Conservation (phyloP, 2,329 filamentous ascomycete species). For the Colletotrichum cordylinicola region DNA sequence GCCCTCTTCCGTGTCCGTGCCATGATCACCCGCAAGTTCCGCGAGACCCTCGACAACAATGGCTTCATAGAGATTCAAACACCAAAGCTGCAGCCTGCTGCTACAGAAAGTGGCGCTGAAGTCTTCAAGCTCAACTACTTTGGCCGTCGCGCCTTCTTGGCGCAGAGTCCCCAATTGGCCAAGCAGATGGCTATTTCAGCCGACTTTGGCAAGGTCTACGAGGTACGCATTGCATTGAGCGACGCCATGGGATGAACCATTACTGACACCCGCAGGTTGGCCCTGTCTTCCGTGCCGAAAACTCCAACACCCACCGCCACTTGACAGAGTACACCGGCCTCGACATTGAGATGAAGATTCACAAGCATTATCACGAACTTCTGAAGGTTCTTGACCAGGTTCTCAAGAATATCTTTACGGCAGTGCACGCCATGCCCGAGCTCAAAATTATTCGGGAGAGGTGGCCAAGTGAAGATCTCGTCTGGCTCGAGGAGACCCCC, state of each 20-base stretch:
- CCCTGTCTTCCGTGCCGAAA: conserved; percentile 90
- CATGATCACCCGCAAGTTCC: conserved; percentile 80
- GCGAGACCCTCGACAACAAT: conserved; percentile 73
- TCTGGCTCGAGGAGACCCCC: conserved; percentile 86
- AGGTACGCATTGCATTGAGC: conserved; percentile 46
- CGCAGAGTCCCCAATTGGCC: conserved; percentile 88
- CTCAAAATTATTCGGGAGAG: conserved; percentile 81
- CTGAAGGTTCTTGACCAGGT: conserved; percentile 78
- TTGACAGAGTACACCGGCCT: conserved; percentile 94
- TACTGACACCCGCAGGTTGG: conserved; percentile 56
- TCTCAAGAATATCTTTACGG: conserved; percentile 73
- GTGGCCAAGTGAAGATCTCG: conserved; percentile 85
- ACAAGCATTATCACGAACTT: conserved; percentile 88
- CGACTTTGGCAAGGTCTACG: conserved; percentile 88
- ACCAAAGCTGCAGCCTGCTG: conserved; percentile 87
- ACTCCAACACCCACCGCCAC: conserved; percentile 94
- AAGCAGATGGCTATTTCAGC: conserved; percentile 94
- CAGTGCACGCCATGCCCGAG: conserved; percentile 61
- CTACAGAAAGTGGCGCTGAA: conserved; percentile 88
- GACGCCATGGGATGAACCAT: not conserved
- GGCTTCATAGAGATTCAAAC: conserved; percentile 94
- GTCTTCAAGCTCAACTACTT: conserved; percentile 96
- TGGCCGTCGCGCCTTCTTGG: conserved; percentile 83
- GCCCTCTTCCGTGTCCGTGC: conserved; percentile 88
- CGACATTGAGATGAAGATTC: conserved; percentile 91